Evolutionary conservation across 352 stramenopile species (phyloP).

Genomic region (Phytopythium aichiense): DNA sequence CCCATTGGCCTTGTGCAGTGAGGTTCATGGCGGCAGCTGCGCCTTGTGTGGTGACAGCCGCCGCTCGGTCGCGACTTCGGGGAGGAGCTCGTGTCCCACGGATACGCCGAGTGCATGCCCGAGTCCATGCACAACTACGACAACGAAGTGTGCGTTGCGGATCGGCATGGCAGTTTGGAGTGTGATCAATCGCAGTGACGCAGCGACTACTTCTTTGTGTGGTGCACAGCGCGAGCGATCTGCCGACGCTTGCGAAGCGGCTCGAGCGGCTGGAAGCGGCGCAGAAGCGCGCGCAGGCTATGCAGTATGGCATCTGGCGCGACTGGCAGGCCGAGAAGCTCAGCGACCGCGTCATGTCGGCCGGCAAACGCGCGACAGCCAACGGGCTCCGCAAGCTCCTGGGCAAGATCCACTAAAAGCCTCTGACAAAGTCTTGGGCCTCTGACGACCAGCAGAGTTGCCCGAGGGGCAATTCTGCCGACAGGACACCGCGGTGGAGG

Average conservation of each 20-base stretch:
- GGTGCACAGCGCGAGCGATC: slow-evolving; percentile 9
- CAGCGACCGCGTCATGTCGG: slow-evolving; percentile 51
- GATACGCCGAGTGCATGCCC: slow-evolving; percentile 57
- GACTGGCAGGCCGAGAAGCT: slow-evolving; percentile 74
- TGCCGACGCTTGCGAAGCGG: slow-evolving; percentile 32
- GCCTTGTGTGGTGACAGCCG: slow-evolving; percentile 18
- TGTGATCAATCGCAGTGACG: neutral
- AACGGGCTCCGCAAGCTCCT: slow-evolving; percentile 43
- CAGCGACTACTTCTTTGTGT: neutral
- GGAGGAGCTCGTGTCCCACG: slow-evolving; percentile 50
- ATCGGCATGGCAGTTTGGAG: neutral
- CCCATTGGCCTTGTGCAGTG: neutral
- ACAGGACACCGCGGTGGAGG: too few relatives aligned
- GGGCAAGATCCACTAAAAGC: slow-evolving; percentile 21
- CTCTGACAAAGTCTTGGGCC: too few relatives aligned
- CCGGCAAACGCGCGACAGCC: slow-evolving; percentile 51
- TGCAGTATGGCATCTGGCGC: slow-evolving; percentile 82
- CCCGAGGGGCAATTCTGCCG: too few relatives aligned
- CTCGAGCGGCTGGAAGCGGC: slow-evolving; percentile 46
- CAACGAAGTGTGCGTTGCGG: slow-evolving; percentile 45
- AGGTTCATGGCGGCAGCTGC: neutral
- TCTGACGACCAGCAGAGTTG: too few relatives aligned
- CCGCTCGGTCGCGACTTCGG: slow-evolving; percentile 53
- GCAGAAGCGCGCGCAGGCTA: slow-evolving; percentile 65
- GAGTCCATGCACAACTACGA: slow-evolving; percentile 60